phyloP scores from a whole-genome alignment of 2,329 filamentous ascomycete genomes.

The Alternaria rosae region DNA sequence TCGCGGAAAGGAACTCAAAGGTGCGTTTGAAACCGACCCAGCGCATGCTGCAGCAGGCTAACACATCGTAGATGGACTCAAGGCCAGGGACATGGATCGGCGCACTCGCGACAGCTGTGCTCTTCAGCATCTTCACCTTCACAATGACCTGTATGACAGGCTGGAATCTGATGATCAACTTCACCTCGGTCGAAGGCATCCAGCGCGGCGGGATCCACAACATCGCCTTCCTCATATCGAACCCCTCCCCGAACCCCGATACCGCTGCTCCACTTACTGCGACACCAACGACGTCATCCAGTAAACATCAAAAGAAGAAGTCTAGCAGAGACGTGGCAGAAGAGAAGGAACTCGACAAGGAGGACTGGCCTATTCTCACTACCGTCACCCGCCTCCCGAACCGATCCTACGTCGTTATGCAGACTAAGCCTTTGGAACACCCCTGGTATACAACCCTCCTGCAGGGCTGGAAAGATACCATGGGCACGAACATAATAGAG shows the following conservation, averaged over 20 bases:
- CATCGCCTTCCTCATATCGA: slow-evolving; percentile 69
- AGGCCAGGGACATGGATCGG: slow-evolving; percentile 63
- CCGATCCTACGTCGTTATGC: slow-evolving; percentile 76
- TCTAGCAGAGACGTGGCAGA: neutral
- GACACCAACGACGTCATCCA: slow-evolving; percentile 20
- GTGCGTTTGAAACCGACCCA: slow-evolving; percentile 43
- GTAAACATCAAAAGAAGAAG: slow-evolving; percentile 12
- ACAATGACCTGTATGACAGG: slow-evolving; percentile 79
- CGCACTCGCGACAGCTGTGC: slow-evolving; percentile 68
- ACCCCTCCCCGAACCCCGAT: slow-evolving; percentile 16
- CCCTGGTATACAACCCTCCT: slow-evolving; percentile 79
- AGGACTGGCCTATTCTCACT: slow-evolving; percentile 23
- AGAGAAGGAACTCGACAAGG: slow-evolving; percentile 6
- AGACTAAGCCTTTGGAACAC: slow-evolving; percentile 77
- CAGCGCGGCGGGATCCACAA: slow-evolving; percentile 67
- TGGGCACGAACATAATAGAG: slow-evolving; percentile 74
- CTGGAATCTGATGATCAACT: slow-evolving; percentile 74
- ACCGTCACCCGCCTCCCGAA: slow-evolving; percentile 5
- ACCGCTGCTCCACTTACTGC: slow-evolving; percentile 11
- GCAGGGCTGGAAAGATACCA: slow-evolving; percentile 78
- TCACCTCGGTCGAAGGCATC: slow-evolving; percentile 85
- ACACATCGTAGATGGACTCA: slow-evolving; percentile 23
- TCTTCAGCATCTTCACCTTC: slow-evolving; percentile 82
- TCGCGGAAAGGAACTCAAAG: slow-evolving; percentile 62
- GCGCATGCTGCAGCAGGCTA: neutral